These are phyloP conservation scores for Metroxylon sagu DNA, from an alignment of 176 grass and related monocot species.

Conservation along the genomic window DNA sequence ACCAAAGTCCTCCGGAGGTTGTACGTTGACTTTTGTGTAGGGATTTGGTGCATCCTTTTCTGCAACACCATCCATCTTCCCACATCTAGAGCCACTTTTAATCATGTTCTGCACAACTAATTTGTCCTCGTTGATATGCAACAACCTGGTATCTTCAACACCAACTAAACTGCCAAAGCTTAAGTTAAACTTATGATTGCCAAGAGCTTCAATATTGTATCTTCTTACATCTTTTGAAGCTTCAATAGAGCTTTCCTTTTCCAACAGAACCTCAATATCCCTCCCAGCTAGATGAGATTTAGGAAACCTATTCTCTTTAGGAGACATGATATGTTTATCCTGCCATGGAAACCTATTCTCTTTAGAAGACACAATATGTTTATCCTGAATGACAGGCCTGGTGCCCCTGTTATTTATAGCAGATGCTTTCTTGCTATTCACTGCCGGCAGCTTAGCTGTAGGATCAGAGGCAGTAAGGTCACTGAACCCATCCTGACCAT, in stretches of 20 bases:
- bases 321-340: not conserved
- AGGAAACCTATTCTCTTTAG: not conserved
- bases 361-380: not conserved
- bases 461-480: constrained; percentile 1
- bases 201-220: not conserved
- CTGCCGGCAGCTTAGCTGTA: not conserved
- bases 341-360: not conserved
- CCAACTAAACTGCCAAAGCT: not conserved
- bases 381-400: not conserved
- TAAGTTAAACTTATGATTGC: not conserved
- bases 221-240: constrained; percentile 4
- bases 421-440: not conserved
- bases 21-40: not conserved
- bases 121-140: no score
- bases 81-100: no score
- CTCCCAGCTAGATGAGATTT: not conserved
- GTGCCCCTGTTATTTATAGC: not conserved
- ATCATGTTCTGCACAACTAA: no score
- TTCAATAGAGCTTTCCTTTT: not conserved
- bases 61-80: no score
- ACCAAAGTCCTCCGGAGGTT: not conserved
- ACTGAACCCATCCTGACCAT: not conserved
- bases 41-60: not conserved
- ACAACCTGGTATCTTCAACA: not conserved
- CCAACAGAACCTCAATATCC: not conserved